Evolutionary conservation across 495 filamentous ascomycete genomes (phyloP).

Genomic region (Acidiella bohemica): DNA sequence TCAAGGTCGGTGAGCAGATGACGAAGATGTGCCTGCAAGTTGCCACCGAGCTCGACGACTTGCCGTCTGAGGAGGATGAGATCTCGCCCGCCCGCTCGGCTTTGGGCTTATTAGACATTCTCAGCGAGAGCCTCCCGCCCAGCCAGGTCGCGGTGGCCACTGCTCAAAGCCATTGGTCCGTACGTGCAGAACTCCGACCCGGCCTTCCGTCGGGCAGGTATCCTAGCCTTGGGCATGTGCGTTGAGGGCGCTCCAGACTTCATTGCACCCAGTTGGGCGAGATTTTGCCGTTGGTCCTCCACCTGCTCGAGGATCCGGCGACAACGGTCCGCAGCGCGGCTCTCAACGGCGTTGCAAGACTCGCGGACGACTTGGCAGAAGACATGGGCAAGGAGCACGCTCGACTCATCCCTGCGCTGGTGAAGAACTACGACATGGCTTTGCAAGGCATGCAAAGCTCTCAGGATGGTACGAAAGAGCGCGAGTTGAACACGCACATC

Average conservation of each 20-base stretch:
- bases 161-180: constrained; percentile 67
- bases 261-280: constrained; percentile 73
- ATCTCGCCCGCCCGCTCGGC: constrained; percentile 81
- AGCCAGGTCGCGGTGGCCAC: constrained; percentile 88
- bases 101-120: constrained; percentile 73
- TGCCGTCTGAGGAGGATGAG: constrained; percentile 63
- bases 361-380: constrained; percentile 86
- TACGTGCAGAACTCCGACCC: constrained; percentile 63
- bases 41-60: constrained; percentile 69
- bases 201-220: constrained; percentile 73
- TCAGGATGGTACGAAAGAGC: constrained; percentile 29
- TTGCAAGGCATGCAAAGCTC: constrained; percentile 26
- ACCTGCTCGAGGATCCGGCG: constrained; percentile 70
- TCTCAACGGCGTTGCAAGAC: constrained; percentile 67
- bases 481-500: constrained; percentile 65
- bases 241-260: constrained; percentile 97
- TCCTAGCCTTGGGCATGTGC: constrained; percentile 81
- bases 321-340: constrained; percentile 73
- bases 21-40: constrained; percentile 76
- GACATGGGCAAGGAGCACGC: constrained; percentile 74
- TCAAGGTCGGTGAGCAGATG: constrained; percentile 69
- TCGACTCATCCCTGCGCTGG: constrained; percentile 63
- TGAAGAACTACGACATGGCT: constrained; percentile 77
- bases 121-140: constrained; percentile 74
- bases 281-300: constrained; percentile 74